These are phyloP conservation scores for Phytophthora brassicae DNA, from an alignment of 352 stramenopile genomes.

Conservation along the genomic window DNA sequence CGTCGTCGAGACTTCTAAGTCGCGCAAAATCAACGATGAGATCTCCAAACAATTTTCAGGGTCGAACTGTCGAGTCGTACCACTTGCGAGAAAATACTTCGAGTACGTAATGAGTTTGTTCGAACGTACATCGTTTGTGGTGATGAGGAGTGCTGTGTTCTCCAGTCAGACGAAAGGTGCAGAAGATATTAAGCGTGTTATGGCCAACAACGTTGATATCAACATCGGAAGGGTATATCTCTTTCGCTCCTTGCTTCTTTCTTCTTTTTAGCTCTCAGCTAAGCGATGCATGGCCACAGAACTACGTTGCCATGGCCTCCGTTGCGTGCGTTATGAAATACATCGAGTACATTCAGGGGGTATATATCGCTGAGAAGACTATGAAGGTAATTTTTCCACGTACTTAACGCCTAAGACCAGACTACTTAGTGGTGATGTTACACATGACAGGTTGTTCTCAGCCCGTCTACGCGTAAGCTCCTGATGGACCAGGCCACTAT, in stretches of 20 bases:
- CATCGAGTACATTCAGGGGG: conserved; percentile 84
- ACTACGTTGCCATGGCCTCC: conserved; percentile 83
- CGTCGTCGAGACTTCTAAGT: conserved; percentile 61
- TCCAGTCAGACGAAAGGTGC: conserved; percentile 80
- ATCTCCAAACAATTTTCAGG: conserved; percentile 59
- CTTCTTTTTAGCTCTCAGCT: background rate
- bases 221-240: conserved; percentile 71
- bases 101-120: conserved; percentile 34
- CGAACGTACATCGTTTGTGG: background rate
- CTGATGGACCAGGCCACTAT: conserved; percentile 87
- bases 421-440: background rate
- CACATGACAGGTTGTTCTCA: conserved; percentile 61
- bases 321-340: conserved; percentile 85
- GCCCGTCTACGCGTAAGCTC: conserved; percentile 68
- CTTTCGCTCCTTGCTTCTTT: background rate
- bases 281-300: conserved; percentile 32
- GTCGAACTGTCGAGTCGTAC: conserved; percentile 61
- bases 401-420: background rate
- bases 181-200: conserved; percentile 82
- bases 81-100: conserved; percentile 79
- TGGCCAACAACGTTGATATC: conserved; percentile 81
- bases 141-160: background rate
- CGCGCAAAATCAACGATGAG: conserved; percentile 68
- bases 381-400: conserved; percentile 55
- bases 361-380: conserved; percentile 81